A percentile compares a stretch with the other conserved stretches of the same genome.
These are phyloP conservation scores for Lasiodiplodia hormozganensis DNA, from an alignment of 2,329 filamentous ascomycete genomes.

Conservation along the genomic window DNA sequence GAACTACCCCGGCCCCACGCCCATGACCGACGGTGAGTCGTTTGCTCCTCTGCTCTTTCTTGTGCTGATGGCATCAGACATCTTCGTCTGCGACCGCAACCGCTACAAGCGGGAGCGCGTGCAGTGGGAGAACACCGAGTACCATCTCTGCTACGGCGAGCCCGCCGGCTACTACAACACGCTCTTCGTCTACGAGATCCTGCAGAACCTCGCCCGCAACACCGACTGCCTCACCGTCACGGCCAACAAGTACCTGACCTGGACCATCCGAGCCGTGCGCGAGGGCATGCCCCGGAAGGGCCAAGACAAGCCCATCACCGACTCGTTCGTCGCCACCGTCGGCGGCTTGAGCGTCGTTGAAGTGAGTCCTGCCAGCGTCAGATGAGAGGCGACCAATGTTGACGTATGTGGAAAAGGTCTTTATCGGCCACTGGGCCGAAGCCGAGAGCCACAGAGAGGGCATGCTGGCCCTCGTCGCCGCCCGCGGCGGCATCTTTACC, in stretches of 20 bases:
- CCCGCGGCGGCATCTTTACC: slow-evolving; percentile 3
- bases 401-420: background rate
- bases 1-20: background rate
- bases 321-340: background rate
- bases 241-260: background rate
- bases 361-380: background rate
- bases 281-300: slow-evolving; percentile 1
- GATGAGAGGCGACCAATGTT: background rate
- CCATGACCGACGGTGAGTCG: background rate
- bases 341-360: background rate
- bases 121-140: background rate
- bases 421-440: background rate
- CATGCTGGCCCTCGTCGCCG: slow-evolving; percentile 1
- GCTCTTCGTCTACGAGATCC: background rate
- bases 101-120: background rate
- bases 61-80: background rate
- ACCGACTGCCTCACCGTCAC: background rate
- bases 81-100: background rate
- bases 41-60: background rate
- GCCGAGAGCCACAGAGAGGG: background rate
- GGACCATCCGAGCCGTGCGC: background rate
- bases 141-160: background rate
- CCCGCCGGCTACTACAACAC: background rate
- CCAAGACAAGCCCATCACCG: background rate
- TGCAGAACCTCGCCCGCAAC: background rate